Evolutionary conservation across 768 basidiomycete genomes (phyloP).

Genomic region (Naganishia friedmannii): DNA sequence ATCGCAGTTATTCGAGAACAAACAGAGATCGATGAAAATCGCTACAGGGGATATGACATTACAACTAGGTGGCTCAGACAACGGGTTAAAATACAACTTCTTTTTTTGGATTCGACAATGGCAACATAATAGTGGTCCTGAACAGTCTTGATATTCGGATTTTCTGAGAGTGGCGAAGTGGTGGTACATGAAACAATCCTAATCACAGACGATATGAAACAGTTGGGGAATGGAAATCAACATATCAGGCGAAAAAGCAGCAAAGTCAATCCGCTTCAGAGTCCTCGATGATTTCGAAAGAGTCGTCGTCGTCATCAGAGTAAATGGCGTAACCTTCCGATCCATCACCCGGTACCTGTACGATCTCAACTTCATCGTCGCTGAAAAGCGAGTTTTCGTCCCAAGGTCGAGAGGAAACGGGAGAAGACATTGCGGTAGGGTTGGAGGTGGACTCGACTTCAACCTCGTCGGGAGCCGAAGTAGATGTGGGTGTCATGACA

Average conservation of each 20-base stretch:
- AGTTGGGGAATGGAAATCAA: not conserved
- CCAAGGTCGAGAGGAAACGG: conserved; percentile 16
- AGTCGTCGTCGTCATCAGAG: conserved; percentile 19
- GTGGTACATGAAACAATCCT: conserved; percentile 7
- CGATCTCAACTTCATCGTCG: conserved; percentile 23
- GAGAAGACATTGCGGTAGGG: conserved; percentile 17
- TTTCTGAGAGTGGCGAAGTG: not conserved
- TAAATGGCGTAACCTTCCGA: conserved; percentile 4
- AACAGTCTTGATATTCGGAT: not conserved
- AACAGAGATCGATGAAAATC: not conserved
- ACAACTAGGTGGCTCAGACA: not conserved
- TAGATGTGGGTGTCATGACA: not conserved
- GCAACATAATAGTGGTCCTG: not conserved
- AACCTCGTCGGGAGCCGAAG: not conserved
- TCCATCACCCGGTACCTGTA: not conserved
- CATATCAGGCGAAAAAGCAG: not conserved
- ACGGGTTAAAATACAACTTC: conserved; percentile 7
- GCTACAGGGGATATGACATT: not conserved
- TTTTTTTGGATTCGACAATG: not conserved
- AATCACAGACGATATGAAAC: not conserved
- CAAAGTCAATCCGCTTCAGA: conserved; percentile 17
- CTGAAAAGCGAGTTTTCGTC: conserved; percentile 22
- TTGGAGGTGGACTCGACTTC: not conserved
- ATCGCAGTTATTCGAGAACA: no score
- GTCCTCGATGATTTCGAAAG: conserved; percentile 23